Conservation (phyloP, 1,284 basidiomycete genomes). For the Cryptococcus sp. region DNA sequence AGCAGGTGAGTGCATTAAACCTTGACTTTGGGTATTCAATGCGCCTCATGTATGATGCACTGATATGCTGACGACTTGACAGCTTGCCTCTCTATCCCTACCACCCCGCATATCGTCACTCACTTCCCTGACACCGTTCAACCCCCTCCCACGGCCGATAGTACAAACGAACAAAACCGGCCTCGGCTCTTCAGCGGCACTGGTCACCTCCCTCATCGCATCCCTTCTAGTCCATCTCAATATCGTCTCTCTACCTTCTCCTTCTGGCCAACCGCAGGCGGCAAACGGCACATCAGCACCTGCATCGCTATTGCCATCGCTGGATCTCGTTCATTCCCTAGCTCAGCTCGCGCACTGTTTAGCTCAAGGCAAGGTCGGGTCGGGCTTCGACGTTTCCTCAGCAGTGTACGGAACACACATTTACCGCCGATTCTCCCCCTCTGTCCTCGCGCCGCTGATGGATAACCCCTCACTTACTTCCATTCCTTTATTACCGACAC, state of each 20-base stretch:
- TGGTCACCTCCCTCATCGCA: conserved; percentile 92
- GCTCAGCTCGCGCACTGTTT: conserved; percentile 94
- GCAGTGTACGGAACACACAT: conserved; percentile 94
- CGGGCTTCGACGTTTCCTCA: conserved; percentile 93
- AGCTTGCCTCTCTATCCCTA: conserved; percentile 67
- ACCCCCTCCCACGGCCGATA: conserved; percentile 68
- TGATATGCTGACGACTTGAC: not conserved
- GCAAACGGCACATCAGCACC: conserved; percentile 16
- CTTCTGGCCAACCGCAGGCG: conserved; percentile 31
- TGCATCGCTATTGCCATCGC: not conserved
- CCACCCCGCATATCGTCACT: conserved; percentile 62
- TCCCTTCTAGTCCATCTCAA: conserved; percentile 78
- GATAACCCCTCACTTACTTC: conserved; percentile 14
- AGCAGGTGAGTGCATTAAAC: conserved; percentile 62
- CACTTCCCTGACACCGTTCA: conserved; percentile 69
- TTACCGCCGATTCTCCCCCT: conserved; percentile 85
- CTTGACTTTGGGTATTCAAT: not conserved
- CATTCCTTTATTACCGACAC: conserved; percentile 19
- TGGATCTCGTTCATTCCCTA: conserved; percentile 78
- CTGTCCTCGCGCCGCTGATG: conserved; percentile 70
- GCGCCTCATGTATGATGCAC: no score
- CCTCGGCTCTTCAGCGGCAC: conserved; percentile 91
- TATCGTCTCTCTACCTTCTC: conserved; percentile 57
- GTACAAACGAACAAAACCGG: conserved; percentile 94
- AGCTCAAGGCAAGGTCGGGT: conserved; percentile 97